Percentiles rank a stretch among this genome's conserved stretches.
These are phyloP conservation scores for Ophiostoma fasciatum DNA, from an alignment of 2,329 filamentous ascomycete species.

Conservation along the genomic window DNA sequence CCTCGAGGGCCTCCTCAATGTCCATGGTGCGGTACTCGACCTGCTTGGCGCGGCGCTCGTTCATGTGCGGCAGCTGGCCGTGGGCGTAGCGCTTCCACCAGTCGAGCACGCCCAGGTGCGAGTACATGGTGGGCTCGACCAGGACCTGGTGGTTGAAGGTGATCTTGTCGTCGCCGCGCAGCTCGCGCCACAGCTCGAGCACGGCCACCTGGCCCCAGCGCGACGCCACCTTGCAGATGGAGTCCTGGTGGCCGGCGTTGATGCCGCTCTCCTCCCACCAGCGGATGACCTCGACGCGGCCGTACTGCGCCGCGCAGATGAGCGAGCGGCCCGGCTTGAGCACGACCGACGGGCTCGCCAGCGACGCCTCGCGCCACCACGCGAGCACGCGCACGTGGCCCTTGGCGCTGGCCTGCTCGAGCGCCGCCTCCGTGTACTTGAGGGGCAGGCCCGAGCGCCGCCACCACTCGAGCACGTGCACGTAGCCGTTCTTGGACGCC, in stretches of 20 bases:
- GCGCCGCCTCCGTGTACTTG: conserved; percentile 71
- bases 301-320: conserved; percentile 69
- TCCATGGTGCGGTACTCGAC: conserved; percentile 93
- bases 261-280: conserved; percentile 84
- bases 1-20: conserved; percentile 87
- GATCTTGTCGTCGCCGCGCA: conserved; percentile 45
- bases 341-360: conserved; percentile 28
- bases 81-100: conserved; percentile 73
- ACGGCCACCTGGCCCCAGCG: conserved; percentile 74
- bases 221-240: conserved; percentile 70
- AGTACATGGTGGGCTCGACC: conserved; percentile 75
- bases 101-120: conserved; percentile 69
- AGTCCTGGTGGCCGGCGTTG: conserved; percentile 64
- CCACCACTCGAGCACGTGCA: conserved; percentile 84
- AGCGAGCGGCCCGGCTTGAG: conserved; percentile 77
- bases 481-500: conserved; percentile 71
- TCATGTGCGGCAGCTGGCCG: conserved; percentile 38
- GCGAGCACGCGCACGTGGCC: conserved; percentile 77
- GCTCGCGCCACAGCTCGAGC: conserved; percentile 65
- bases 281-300: conserved; percentile 58
- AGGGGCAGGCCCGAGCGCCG: conserved; percentile 60
- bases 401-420: conserved; percentile 75
- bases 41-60: conserved; percentile 43
- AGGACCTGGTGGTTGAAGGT: conserved; percentile 31
- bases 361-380: conserved; percentile 72